Conservation (phyloP, 768 basidiomycete species). For the Dioszegia hungarica region DNA sequence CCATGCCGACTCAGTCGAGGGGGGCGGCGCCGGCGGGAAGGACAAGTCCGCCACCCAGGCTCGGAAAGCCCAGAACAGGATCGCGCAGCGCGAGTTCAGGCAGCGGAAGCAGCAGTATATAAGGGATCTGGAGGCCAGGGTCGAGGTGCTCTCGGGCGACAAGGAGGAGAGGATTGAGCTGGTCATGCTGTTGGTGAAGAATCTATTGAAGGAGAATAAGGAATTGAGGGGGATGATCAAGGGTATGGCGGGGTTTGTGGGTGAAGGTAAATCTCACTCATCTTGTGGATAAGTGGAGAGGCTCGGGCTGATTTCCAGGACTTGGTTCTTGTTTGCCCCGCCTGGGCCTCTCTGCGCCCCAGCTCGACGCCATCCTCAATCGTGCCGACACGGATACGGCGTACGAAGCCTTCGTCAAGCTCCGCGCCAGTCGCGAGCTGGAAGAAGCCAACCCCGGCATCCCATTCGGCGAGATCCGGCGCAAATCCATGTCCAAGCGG, state of each 20-base stretch:
- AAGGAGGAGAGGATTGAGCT: slow-evolving; percentile 83
- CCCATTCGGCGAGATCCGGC: slow-evolving; percentile 16
- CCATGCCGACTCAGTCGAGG: not conserved
- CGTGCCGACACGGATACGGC: slow-evolving; percentile 88
- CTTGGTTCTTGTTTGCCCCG: slow-evolving; percentile 47
- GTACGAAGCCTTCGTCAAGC: slow-evolving; percentile 76
- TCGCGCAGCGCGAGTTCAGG: slow-evolving; percentile 89
- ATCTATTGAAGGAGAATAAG: slow-evolving; percentile 85
- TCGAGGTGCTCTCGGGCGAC: slow-evolving; percentile 88
- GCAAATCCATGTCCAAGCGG: slow-evolving; percentile 13
- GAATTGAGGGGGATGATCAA: slow-evolving; percentile 72
- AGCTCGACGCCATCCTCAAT: slow-evolving; percentile 76
- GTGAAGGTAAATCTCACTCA: slow-evolving; percentile 65
- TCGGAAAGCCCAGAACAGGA: slow-evolving; percentile 47
- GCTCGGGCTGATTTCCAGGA: slow-evolving; percentile 20
- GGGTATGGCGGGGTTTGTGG: slow-evolving; percentile 72
- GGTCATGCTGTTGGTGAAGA: slow-evolving; percentile 72
- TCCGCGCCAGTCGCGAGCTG: slow-evolving; percentile 54
- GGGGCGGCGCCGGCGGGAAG: slow-evolving; percentile 1
- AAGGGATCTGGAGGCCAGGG: slow-evolving; percentile 87
- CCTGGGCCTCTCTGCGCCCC: slow-evolving; percentile 50
- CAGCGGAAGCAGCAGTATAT: slow-evolving; percentile 82
- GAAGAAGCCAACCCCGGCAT: slow-evolving; percentile 34
- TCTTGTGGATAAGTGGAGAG: no score
- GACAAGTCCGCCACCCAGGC: slow-evolving; percentile 19